Conservation (phyloP, 495 filamentous ascomycete species). For the Trichoderma gamsii region DNA sequence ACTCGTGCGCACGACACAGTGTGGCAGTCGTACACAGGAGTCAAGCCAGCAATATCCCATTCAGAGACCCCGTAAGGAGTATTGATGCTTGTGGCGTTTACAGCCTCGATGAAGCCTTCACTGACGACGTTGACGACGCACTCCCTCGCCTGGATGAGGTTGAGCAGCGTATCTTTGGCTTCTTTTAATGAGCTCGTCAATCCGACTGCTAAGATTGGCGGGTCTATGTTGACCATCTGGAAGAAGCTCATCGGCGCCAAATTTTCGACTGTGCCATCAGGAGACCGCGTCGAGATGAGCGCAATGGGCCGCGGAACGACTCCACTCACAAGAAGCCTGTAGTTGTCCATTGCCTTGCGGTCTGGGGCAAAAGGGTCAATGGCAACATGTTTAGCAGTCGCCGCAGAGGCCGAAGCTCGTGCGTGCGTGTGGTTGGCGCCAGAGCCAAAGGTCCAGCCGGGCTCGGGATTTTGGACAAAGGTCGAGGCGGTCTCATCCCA, state of each 20-base stretch:
- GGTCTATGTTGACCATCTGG: conserved; percentile 78
- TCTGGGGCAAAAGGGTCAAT: conserved; percentile 78
- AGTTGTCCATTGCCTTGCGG: conserved; percentile 66
- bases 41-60: conserved; percentile 74
- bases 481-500: background rate
- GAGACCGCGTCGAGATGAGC: conserved; percentile 45
- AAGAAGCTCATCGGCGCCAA: conserved; percentile 86
- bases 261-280: conserved; percentile 49
- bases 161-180: conserved; percentile 71
- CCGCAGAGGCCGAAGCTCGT: conserved; percentile 46
- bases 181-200: conserved; percentile 48
- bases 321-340: conserved; percentile 87
- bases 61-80: conserved; percentile 73
- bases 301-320: conserved; percentile 76
- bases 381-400: conserved; percentile 54
- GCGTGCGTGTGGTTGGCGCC: conserved; percentile 53
- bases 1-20: conserved; percentile 67
- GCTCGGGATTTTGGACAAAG: conserved; percentile 49
- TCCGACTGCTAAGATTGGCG: conserved; percentile 78
- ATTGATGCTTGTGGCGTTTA: conserved; percentile 75
- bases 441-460: conserved; percentile 75
- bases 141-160: conserved; percentile 65
- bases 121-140: conserved; percentile 82
- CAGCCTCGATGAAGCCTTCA: conserved; percentile 81
- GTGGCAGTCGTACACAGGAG: conserved; percentile 54